Evolutionary conservation across 2,329 filamentous ascomycete genomes (phyloP).

Genomic region (Colletotrichum tanaceti): DNA sequence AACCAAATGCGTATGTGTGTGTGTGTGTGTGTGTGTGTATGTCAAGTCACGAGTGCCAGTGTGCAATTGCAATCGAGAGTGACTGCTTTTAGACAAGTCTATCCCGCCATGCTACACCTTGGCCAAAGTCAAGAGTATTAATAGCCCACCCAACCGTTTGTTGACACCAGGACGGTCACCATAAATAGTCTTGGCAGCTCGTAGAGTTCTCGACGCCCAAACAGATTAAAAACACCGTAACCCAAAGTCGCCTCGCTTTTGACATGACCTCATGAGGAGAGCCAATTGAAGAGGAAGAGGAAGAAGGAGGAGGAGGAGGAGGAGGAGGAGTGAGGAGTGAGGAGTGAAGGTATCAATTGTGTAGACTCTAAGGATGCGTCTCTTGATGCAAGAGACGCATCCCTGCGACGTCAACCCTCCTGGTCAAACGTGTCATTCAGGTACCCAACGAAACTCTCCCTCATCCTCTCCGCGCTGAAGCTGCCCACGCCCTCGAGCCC

Average conservation of each 20-base stretch:
- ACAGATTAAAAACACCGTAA: neutral
- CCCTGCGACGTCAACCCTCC: constrained; percentile 55
- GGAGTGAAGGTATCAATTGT: constrained; percentile 22
- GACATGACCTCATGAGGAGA: neutral
- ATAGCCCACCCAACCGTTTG: neutral
- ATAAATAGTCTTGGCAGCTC: neutral
- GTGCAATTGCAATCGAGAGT: neutral
- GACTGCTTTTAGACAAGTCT: neutral
- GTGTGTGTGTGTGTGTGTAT: too few relatives aligned
- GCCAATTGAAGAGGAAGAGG: neutral
- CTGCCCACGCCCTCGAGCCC: constrained; percentile 67
- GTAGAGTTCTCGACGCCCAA: neutral
- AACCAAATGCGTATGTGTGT: neutral
- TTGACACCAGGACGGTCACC: too few relatives aligned
- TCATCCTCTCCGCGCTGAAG: constrained; percentile 65
- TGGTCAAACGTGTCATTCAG: constrained; percentile 74
- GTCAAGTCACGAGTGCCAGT: constrained; percentile 4
- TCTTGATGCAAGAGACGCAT: too few relatives aligned
- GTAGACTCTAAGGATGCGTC: neutral
- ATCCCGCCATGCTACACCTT: neutral
- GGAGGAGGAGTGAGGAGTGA: too few relatives aligned
- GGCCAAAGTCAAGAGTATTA: neutral
- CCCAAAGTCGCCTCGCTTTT: neutral
- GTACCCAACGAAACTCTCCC: constrained; percentile 74
- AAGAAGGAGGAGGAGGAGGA: neutral